Percentiles rank a stretch among this genome's conserved stretches.
These are phyloP conservation scores for Penicillium sp. DNA, from an alignment of 2,329 filamentous ascomycete genomes.

Conservation along the genomic window DNA sequence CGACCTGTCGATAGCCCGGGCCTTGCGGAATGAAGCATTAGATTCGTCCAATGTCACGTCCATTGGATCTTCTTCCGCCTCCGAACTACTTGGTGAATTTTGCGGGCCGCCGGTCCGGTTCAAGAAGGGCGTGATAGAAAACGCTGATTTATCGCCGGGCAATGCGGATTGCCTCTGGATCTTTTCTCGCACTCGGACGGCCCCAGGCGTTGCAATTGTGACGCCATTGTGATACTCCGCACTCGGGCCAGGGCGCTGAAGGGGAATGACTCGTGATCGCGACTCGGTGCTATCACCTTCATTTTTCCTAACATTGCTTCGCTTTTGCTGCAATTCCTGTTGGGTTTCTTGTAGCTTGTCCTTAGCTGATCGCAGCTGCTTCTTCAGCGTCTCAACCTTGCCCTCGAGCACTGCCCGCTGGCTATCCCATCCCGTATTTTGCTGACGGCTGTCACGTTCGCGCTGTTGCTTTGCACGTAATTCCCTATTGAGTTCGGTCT, in stretches of 20 bases:
- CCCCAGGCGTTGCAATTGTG: constrained; percentile 53
- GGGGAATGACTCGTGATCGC: constrained; percentile 43
- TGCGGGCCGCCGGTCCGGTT: constrained; percentile 67
- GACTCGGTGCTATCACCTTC: constrained; percentile 30
- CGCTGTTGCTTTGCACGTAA: constrained; percentile 47
- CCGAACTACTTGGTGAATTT: constrained; percentile 28
- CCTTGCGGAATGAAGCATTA: constrained; percentile 1
- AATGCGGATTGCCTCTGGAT: constrained; percentile 57
- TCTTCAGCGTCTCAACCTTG: constrained; percentile 66
- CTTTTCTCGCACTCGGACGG: constrained; percentile 54
- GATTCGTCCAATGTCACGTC: constrained; percentile 13
- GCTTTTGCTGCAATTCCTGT: constrained; percentile 46
- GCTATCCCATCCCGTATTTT: constrained; percentile 59
- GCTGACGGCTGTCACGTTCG: constrained; percentile 55
- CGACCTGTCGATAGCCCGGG: neutral
- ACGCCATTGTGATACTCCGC: constrained; percentile 43
- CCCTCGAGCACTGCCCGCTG: constrained; percentile 66
- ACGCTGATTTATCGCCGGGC: constrained; percentile 82
- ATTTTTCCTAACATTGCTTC: constrained; percentile 33
- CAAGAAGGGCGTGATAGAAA: constrained; percentile 92
- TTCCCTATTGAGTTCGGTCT: constrained; percentile 52
- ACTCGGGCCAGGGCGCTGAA: constrained; percentile 20
- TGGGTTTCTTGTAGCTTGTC: constrained; percentile 69
- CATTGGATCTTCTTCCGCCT: constrained; percentile 27
- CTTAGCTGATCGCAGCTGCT: constrained; percentile 67